Percentiles rank a stretch among this genome's conserved stretches.
Evolutionary conservation across 306 rosid genomes (phyloP).

Genomic region (Prunus fruticosa): DNA sequence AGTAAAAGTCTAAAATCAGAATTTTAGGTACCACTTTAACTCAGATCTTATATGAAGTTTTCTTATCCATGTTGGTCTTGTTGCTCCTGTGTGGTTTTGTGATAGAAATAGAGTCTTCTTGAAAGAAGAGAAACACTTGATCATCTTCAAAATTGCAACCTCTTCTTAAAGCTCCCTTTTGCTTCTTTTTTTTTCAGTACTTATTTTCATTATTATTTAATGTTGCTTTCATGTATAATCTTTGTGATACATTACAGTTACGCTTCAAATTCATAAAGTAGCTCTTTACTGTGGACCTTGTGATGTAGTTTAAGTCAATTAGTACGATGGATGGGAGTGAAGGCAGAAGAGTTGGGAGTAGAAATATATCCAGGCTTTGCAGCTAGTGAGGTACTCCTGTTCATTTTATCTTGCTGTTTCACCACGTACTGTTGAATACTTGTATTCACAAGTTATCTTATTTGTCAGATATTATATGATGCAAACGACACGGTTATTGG

Average conservation of each 20-base stretch:
- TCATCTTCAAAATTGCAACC: conserved; percentile 5
- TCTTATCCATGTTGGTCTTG: neutral
- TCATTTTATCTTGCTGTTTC: conserved; percentile 16
- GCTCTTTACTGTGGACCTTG: conserved; percentile 25
- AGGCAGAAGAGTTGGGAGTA: conserved; percentile 95
- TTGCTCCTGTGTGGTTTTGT: neutral
- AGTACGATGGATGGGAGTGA: conserved; percentile 89
- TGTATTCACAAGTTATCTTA: conserved; percentile 11
- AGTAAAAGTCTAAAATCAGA: conserved; percentile 4
- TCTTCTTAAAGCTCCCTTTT: neutral
- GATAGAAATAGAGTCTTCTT: neutral
- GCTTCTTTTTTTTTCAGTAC: neutral
- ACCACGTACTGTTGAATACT: conserved; percentile 19
- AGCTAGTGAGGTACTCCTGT: conserved; percentile 78
- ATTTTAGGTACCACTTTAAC: neutral
- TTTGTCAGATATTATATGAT: conserved; percentile 73
- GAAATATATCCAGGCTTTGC: conserved; percentile 97
- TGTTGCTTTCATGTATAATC: conserved; percentile 18
- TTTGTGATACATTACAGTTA: neutral
- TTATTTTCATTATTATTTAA: neutral
- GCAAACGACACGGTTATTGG: conserved; percentile 62
- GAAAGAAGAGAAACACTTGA: conserved; percentile 1
- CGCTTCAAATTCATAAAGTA: neutral
- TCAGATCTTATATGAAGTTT: neutral
- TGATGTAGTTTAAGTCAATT: conserved; percentile 83